These are phyloP conservation scores for Neoboletus magnificus DNA, from an alignment of 768 basidiomycete genomes.

Conservation along the genomic window DNA sequence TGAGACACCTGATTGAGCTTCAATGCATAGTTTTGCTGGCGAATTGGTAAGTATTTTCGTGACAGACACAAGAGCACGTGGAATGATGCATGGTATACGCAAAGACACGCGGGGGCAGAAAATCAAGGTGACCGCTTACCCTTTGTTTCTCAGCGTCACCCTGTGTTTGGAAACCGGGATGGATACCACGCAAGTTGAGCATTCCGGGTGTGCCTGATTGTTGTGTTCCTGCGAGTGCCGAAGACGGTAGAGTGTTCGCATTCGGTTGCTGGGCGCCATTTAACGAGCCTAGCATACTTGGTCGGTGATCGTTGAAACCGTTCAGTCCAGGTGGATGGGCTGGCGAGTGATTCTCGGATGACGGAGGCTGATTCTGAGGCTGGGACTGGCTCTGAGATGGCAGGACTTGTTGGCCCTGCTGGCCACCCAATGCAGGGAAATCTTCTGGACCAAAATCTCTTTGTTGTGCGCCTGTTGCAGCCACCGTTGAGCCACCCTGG, in stretches of 20 bases:
- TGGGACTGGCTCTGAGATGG: slow-evolving; percentile 28
- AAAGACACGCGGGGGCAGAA: slow-evolving; percentile 2
- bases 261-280: slow-evolving; percentile 27
- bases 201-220: slow-evolving; percentile 62
- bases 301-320: slow-evolving; percentile 56
- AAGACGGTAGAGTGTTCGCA: slow-evolving; percentile 20
- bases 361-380: slow-evolving; percentile 30
- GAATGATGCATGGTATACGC: neutral
- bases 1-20: slow-evolving; percentile 63
- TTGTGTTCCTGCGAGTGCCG: slow-evolving; percentile 41
- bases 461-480: slow-evolving; percentile 9
- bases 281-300: slow-evolving; percentile 53
- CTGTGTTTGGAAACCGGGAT: slow-evolving; percentile 48
- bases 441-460: slow-evolving; percentile 76
- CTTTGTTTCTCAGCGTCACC: slow-evolving; percentile 66
- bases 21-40: slow-evolving; percentile 56
- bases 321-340: slow-evolving; percentile 77
- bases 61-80: neutral
- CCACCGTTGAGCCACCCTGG: slow-evolving; percentile 35
- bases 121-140: slow-evolving; percentile 41
- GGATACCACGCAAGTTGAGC: slow-evolving; percentile 50
- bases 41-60: slow-evolving; percentile 5
- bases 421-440: slow-evolving; percentile 83
- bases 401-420: slow-evolving; percentile 35
- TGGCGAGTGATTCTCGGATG: slow-evolving; percentile 31